Evolutionary conservation across 352 stramenopile genomes (phyloP).

Genomic region (Globisporangium iwayamae): DNA sequence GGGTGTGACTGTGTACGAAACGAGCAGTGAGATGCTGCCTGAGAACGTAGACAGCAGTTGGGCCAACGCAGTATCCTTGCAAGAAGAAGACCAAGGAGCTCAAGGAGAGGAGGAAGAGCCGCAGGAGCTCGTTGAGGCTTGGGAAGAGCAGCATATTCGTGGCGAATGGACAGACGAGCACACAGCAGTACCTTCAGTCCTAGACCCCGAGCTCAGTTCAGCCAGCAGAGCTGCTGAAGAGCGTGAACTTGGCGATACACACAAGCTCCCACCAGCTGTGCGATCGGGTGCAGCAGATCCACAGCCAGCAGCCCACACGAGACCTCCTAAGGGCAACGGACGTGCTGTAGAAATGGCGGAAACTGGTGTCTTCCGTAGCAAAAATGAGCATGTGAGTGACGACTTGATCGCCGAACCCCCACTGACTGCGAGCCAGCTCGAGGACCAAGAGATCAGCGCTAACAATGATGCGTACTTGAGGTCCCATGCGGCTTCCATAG

Average conservation of each 20-base stretch:
- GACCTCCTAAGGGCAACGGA: neutral
- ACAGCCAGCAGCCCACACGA: neutral
- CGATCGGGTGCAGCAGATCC: too few relatives aligned
- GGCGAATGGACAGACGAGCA: neutral
- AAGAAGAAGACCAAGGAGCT: neutral
- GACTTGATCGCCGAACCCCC: neutral
- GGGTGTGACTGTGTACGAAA: neutral
- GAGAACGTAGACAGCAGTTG: neutral
- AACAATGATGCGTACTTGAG: neutral
- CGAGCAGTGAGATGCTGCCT: neutral
- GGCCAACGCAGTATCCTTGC: neutral
- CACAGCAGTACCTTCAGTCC: neutral
- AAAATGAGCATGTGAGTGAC: neutral
- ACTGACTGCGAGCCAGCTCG: neutral
- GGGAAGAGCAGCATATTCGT: neutral
- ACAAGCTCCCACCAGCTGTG: too few relatives aligned
- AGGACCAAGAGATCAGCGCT: neutral
- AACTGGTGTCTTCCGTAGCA: neutral
- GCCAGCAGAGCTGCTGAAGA: neutral
- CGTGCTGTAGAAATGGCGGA: neutral
- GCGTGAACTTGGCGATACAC: neutral
- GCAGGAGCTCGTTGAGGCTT: neutral
- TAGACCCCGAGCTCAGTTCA: too few relatives aligned
- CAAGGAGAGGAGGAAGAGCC: neutral
- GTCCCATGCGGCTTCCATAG: slow-evolving; percentile 7